Evolutionary conservation across 2,329 filamentous ascomycete species (phyloP).

Genomic region (Ceratocystis diversiconidia): DNA sequence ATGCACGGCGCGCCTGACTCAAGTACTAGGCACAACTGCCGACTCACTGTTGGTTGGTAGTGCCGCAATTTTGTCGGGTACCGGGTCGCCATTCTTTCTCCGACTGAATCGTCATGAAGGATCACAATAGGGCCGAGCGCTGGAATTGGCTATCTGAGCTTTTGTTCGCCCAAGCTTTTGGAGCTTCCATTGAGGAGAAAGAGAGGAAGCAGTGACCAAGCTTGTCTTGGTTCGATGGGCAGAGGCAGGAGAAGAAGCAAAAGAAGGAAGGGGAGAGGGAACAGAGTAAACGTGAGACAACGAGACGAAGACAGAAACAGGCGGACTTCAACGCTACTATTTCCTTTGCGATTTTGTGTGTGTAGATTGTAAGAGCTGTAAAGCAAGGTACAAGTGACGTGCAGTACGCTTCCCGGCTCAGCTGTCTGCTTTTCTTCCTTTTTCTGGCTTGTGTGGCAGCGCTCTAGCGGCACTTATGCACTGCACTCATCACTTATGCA

Average conservation of each 20-base stretch:
- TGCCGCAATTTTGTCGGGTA: neutral
- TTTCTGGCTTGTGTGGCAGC: neutral
- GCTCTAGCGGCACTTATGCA: neutral
- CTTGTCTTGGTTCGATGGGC: neutral
- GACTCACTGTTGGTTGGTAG: neutral
- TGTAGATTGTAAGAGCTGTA: neutral
- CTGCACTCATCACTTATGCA: neutral
- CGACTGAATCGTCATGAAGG: neutral
- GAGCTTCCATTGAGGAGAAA: neutral
- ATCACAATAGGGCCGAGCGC: neutral
- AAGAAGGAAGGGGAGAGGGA: neutral
- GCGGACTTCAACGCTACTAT: neutral
- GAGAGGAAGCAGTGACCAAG: neutral
- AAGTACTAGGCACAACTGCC: neutral
- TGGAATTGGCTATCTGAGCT: neutral
- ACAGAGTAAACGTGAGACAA: neutral
- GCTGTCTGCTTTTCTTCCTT: neutral
- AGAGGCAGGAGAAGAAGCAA: neutral
- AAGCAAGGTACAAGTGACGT: neutral
- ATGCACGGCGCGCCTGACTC: neutral
- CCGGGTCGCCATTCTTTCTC: neutral
- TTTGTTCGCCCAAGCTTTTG: neutral
- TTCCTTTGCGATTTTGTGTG: neutral
- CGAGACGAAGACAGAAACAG: neutral
- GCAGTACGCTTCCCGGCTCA: neutral